These are phyloP conservation scores for Leptomonas pyrrhocoris DNA, from an alignment of 208 protist genomes.

Conservation along the genomic window DNA sequence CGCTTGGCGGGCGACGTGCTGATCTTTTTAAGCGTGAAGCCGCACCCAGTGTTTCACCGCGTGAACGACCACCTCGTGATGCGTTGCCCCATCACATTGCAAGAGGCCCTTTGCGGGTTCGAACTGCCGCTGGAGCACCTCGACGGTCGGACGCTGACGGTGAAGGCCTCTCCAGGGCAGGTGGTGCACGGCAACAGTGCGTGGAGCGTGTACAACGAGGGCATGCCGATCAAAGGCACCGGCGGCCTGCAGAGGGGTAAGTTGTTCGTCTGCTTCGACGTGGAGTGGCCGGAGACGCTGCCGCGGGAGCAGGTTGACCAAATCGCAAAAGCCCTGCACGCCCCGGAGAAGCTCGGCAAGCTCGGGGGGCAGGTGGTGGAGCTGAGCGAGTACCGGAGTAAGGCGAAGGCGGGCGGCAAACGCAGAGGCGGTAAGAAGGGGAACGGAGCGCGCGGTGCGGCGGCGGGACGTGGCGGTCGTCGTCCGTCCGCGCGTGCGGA, in stretches of 20 bases:
- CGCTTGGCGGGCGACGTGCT: conserved; percentile 95
- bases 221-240: conserved; percentile 88
- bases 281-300: conserved; percentile 82
- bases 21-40: conserved; percentile 93
- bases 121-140: conserved; percentile 90
- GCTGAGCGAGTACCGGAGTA: conserved; percentile 40
- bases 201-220: conserved; percentile 82
- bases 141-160: conserved; percentile 76
- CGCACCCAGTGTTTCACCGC: conserved; percentile 93
- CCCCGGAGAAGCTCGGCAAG: conserved; percentile 41
- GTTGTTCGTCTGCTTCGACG: conserved; percentile 83
- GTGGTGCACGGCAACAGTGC: conserved; percentile 78
- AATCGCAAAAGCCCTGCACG: conserved; percentile 49
- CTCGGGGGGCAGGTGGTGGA: conserved; percentile 70
- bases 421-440: conserved; percentile 3
- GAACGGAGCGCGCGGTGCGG: neutral
- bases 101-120: conserved; percentile 94
- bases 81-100: conserved; percentile 82
- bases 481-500: neutral
- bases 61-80: conserved; percentile 94
- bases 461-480: conserved; percentile 7
- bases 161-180: conserved; percentile 71
- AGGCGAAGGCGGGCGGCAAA: conserved; percentile 27
- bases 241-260: conserved; percentile 78
- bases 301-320: conserved; percentile 32